Conservation (phyloP, 116 monocot species). For the Posidonia oceanica region DNA sequence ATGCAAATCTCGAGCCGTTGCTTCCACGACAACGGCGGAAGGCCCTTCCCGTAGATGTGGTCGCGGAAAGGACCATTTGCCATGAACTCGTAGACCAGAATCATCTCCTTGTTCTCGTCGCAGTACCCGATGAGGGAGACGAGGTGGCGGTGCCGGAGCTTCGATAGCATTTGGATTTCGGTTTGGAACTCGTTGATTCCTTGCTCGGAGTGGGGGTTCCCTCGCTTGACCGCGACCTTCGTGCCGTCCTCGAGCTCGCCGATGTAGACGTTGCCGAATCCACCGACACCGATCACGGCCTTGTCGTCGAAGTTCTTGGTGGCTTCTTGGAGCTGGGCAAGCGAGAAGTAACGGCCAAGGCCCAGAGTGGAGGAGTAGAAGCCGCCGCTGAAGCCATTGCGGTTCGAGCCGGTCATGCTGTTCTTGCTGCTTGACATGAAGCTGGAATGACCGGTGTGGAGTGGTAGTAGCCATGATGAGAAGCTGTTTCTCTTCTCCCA, state of each 20-base stretch:
- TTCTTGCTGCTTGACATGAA: conserved; percentile 38
- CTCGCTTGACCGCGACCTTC: conserved; percentile 85
- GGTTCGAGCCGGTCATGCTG: conserved; percentile 27
- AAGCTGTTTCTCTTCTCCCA: conserved; percentile 83
- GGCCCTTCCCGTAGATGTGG: conserved; percentile 71
- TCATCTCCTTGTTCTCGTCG: conserved; percentile 93
- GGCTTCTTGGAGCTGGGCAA: conserved; percentile 59
- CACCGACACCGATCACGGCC: conserved; percentile 68
- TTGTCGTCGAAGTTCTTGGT: conserved; percentile 63
- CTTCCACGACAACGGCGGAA: conserved; percentile 59
- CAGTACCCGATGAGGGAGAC: conserved; percentile 97
- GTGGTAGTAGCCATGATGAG: conserved; percentile 93
- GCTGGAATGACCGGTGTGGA: conserved; percentile 55
- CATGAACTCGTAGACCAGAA: conserved; percentile 96
- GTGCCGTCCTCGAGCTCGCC: conserved; percentile 81
- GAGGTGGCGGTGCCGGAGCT: conserved; percentile 86
- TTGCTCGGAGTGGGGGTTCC: conserved; percentile 75
- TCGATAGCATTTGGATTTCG: conserved; percentile 88
- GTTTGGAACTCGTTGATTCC: conserved; percentile 77
- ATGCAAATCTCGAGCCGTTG: conserved; percentile 94
- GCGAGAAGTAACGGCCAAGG: conserved; percentile 45
- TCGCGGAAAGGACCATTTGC: conserved; percentile 76
- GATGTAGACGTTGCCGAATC: conserved; percentile 84
- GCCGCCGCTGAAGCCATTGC: conserved; percentile 41
- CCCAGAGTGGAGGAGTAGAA: conserved; percentile 50